Evolutionary conservation across 495 filamentous ascomycete species (phyloP).

Genomic region (Thermochaetoides thermophila): DNA sequence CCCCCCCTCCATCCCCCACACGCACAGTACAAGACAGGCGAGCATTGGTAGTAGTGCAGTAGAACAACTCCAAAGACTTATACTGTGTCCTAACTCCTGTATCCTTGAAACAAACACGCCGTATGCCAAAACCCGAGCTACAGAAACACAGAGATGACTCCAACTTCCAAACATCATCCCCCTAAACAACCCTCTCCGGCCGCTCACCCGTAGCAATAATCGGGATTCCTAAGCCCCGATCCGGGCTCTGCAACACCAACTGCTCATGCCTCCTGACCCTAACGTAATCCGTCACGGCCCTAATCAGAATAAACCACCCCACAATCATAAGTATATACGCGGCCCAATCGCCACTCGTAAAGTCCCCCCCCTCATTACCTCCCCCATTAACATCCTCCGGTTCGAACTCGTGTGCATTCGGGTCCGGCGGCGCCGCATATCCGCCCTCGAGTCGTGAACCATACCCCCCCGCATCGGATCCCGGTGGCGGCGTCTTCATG

Average conservation of each 20-base stretch:
- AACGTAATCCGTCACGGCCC: constrained; percentile 76
- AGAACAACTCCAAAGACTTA: too few relatives aligned
- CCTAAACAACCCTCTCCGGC: constrained; percentile 66
- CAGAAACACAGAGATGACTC: background rate
- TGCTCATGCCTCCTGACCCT: constrained; percentile 80
- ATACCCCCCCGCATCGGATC: constrained; percentile 21
- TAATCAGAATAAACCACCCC: constrained; percentile 93
- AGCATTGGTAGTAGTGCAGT: too few relatives aligned
- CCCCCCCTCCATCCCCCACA: too few relatives aligned
- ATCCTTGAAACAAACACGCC: too few relatives aligned
- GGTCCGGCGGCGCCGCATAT: constrained; percentile 57
- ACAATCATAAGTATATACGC: constrained; percentile 95
- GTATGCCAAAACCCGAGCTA: too few relatives aligned
- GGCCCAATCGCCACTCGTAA: constrained; percentile 60
- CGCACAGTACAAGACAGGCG: too few relatives aligned
- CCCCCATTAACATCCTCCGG: constrained; percentile 41
- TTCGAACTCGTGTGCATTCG: constrained; percentile 82
- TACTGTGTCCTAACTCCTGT: too few relatives aligned
- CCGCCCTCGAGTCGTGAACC: constrained; percentile 36
- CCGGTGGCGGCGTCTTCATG: constrained; percentile 45
- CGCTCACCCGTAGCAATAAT: constrained; percentile 80
- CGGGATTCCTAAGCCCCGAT: constrained; percentile 71
- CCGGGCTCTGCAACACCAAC: constrained; percentile 84
- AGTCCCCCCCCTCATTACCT: constrained; percentile 18
- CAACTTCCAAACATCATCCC: background rate